Base-by-base conservation (phyloP, 257 asterid species). In the Nicotiana attenuata region DNA sequence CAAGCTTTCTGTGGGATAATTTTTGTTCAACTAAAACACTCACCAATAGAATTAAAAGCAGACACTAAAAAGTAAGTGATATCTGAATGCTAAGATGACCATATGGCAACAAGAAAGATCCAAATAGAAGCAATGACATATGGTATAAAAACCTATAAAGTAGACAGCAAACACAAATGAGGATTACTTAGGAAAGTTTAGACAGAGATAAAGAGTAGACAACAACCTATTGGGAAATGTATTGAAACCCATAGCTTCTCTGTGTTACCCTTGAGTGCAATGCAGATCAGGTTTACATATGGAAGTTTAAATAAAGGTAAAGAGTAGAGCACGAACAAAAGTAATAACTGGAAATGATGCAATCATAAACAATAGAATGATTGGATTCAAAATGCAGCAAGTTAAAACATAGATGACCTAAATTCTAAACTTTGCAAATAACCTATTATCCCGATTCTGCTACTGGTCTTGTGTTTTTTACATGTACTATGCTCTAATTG, bases 281-380 rank as follows among this genome's bases (percentile, higher is more conserved):
- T 26, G 5, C 26, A 33, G 16, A 33, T 33, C 14, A 67, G 28
- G n/a, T 33, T 64, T 64, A 33, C 28, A 33, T 19, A 19, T 35
- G 7, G 28, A 10, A 67, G 38, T 3, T 19, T 28, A 31, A 19
- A 67, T 53, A 67, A 67, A 19, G 28, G 8, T 35, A 35, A 67
- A 7, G 45, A 17, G 76, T 17, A 67, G 17, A 67, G 24, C 33
- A n/a, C 0, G 19, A 68, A 68, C 77, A 68, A 10, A 38, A 10
- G 57, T 69, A 69, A 69, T 69, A 69, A 38, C 77, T 10, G 77
- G 31, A 5, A 41, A 69, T 69, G 77, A 69, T 69, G 77, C 57
- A 38, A 20, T 5, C n/a, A 41, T 69, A 41, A 5, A 10, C 33
- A n/a, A 6, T 11, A 29, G n/a, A 38, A 38, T 69, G 7, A 69